phyloP scores from a whole-genome alignment of 441 rosid species.

The Isatis lusitanica region DNA sequence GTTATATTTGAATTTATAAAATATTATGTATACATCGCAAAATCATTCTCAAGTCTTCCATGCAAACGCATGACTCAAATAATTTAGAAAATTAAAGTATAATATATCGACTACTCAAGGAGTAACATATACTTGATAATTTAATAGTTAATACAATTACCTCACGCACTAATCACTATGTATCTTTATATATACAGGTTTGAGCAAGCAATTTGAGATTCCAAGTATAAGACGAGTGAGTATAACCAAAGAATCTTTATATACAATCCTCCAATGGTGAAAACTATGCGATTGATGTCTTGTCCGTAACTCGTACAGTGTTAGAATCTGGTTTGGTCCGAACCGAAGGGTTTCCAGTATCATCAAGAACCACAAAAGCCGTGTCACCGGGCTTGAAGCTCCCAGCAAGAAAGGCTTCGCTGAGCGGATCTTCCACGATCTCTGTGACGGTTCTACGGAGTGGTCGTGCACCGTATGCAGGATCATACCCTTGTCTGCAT shows the following conservation, averaged over 20 bases:
- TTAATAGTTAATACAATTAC: slow-evolving; percentile 7
- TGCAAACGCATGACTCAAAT: neutral
- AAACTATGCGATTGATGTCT: slow-evolving; percentile 36
- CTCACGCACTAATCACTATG: slow-evolving; percentile 34
- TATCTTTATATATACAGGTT: slow-evolving; percentile 33
- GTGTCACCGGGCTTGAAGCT: slow-evolving; percentile 79
- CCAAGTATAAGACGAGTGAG: slow-evolving; percentile 12
- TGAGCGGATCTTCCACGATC: slow-evolving; percentile 76
- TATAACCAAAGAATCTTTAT: slow-evolving; percentile 37
- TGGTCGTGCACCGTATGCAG: slow-evolving; percentile 77
- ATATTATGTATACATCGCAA: neutral
- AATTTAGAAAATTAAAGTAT: neutral
- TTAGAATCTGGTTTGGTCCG: slow-evolving; percentile 44
- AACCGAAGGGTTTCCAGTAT: slow-evolving; percentile 71
- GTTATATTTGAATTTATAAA: neutral
- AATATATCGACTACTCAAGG: neutral
- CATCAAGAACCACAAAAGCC: slow-evolving; percentile 70
- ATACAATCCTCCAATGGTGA: slow-evolving; percentile 25
- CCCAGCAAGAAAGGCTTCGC: slow-evolving; percentile 83
- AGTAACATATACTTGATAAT: neutral
- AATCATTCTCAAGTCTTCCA: neutral
- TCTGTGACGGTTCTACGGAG: slow-evolving; percentile 84
- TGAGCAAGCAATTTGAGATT: slow-evolving; percentile 13
- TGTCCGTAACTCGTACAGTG: slow-evolving; percentile 57
- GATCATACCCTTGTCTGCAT: slow-evolving; percentile 82